A percentile compares a stretch with the other conserved stretches of the same genome.
Conservation (phyloP, 164 flowering plant genomes). For the Vitis labrusca region DNA sequence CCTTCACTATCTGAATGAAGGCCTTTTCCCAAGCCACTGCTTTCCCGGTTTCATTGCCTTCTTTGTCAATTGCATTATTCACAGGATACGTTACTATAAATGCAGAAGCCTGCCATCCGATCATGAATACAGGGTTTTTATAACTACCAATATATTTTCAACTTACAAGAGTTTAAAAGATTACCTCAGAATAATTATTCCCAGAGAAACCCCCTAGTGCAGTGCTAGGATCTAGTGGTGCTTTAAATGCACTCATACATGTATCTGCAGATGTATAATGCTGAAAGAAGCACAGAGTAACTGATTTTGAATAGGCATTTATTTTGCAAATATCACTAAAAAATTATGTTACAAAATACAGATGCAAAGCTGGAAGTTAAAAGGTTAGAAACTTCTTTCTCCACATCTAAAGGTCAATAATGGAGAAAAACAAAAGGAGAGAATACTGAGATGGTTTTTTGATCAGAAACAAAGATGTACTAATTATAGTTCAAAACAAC, state of each 20-base stretch:
- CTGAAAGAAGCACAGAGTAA: constrained; percentile 36
- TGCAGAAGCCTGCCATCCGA: constrained; percentile 83
- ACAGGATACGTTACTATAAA: constrained; percentile 93
- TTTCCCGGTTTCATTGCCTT: constrained; percentile 59
- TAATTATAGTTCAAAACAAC: too few species aligned
- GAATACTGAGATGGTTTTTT: too few species aligned
- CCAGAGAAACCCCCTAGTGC: constrained; percentile 86
- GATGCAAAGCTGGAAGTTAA: too few species aligned
- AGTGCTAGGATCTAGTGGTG: constrained; percentile 93
- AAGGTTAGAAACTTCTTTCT: too few species aligned
- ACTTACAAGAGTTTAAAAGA: neutral
- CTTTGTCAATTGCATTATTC: constrained; percentile 60
- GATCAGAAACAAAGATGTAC: too few species aligned
- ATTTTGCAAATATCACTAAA: neutral
- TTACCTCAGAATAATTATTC: constrained; percentile 82
- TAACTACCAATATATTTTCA: constrained; percentile 3
- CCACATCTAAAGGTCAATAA: too few species aligned
- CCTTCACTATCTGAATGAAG: constrained; percentile 83
- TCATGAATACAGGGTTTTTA: constrained; percentile 9
- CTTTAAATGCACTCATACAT: constrained; percentile 93
- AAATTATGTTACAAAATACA: neutral
- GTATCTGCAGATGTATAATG: constrained; percentile 77
- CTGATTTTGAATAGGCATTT: neutral
- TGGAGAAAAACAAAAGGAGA: too few species aligned
- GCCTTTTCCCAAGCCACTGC: constrained; percentile 98